These are phyloP conservation scores for Daldinia grandis DNA, from an alignment of 495 filamentous ascomycete genomes.

Conservation along the genomic window DNA sequence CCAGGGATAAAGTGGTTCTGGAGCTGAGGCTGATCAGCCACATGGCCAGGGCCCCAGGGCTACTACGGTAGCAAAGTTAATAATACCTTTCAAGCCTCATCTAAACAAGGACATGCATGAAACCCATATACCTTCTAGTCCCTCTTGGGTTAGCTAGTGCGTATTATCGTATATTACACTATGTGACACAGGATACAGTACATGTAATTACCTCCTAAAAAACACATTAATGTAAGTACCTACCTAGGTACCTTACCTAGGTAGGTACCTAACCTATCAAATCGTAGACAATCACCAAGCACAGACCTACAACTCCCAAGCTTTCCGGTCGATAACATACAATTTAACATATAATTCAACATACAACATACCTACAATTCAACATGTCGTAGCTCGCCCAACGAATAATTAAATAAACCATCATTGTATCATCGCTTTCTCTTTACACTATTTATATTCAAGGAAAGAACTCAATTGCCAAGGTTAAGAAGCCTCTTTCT, in stretches of 20 bases:
- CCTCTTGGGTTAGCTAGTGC: neutral
- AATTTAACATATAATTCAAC: neutral
- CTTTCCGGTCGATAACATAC: neutral
- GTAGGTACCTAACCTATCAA: neutral
- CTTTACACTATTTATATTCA: neutral
- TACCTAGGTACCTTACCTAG: neutral
- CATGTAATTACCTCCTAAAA: too few relatives aligned
- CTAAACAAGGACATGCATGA: conserved; percentile 5
- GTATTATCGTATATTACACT: neutral
- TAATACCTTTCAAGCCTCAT: conserved; percentile 16
- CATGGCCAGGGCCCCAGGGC: neutral
- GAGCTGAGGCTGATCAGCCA: conserved; percentile 32
- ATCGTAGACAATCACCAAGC: neutral
- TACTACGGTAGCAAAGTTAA: neutral
- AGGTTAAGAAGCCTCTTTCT: neutral
- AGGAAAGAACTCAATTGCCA: neutral
- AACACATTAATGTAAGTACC: neutral
- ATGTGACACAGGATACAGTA: neutral
- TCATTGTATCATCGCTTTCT: neutral
- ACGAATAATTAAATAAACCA: neutral
- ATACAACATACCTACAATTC: neutral
- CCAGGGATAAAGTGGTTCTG: conserved; percentile 23
- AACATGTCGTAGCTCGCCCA: neutral
- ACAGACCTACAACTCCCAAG: neutral
- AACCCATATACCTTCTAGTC: neutral